Percentiles rank a stretch among this genome's conserved stretches.
Evolutionary conservation across 352 stramenopile genomes (phyloP).

Genomic region (Plasmopara muralis): DNA sequence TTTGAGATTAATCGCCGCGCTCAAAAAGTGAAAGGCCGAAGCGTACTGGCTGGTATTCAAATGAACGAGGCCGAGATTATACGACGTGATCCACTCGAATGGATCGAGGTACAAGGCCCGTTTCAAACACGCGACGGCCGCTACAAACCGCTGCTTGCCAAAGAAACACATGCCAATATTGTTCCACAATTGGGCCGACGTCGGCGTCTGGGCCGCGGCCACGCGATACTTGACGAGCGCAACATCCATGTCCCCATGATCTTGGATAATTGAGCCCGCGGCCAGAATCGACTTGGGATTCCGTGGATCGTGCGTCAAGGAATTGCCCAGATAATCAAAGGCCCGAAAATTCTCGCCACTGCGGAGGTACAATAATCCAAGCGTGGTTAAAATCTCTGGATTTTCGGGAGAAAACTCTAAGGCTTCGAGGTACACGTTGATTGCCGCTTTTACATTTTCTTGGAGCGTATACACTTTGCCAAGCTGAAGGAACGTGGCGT

Average conservation of each 20-base stretch:
- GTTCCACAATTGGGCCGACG: slow-evolving; percentile 92
- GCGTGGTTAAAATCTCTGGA: slow-evolving; percentile 86
- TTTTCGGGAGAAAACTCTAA: slow-evolving; percentile 92
- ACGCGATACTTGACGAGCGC: slow-evolving; percentile 93
- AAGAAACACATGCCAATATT: slow-evolving; percentile 96
- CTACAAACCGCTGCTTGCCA: slow-evolving; percentile 82
- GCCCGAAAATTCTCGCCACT: slow-evolving; percentile 87
- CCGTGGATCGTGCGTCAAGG: slow-evolving; percentile 85
- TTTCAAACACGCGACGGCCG: slow-evolving; percentile 89
- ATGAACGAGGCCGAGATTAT: slow-evolving; percentile 92
- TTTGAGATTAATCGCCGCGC: slow-evolving; percentile 83
- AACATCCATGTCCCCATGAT: slow-evolving; percentile 91
- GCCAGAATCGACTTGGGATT: slow-evolving; percentile 91
- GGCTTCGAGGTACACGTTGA: slow-evolving; percentile 87
- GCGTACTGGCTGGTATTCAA: slow-evolving; percentile 90
- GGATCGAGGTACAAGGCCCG: slow-evolving; percentile 88
- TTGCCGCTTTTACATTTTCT: slow-evolving; percentile 82
- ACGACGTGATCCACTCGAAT: slow-evolving; percentile 93
- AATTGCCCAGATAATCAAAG: slow-evolving; percentile 93
- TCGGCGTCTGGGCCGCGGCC: slow-evolving; percentile 85
- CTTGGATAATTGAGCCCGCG: slow-evolving; percentile 90
- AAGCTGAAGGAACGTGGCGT: slow-evolving; percentile 89
- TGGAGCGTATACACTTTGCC: slow-evolving; percentile 81
- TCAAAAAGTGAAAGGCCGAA: slow-evolving; percentile 92
- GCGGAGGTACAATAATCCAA: slow-evolving; percentile 87